A percentile compares a stretch with the other conserved stretches of the same genome.
phyloP scores from a whole-genome alignment of 495 filamentous ascomycete genomes.

The Thermothielavioides terrestris region DNA sequence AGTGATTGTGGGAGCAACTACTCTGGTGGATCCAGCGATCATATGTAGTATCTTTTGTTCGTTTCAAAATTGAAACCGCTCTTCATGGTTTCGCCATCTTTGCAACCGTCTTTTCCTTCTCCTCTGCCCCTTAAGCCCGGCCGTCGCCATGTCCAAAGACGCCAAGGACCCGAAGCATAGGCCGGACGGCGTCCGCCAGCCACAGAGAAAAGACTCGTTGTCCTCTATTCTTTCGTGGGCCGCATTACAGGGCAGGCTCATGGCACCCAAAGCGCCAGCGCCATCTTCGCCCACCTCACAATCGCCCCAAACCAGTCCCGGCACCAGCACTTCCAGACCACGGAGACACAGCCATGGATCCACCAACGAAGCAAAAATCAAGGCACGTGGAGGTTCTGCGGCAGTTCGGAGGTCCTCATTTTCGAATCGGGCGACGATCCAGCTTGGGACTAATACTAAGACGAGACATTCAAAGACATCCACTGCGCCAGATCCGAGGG shows the following conservation, averaged over 20 bases:
- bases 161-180: constrained; percentile 20
- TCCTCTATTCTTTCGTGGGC: constrained; percentile 25
- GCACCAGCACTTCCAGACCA: constrained; percentile 11
- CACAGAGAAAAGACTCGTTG: constrained; percentile 25
- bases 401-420: constrained; percentile 22
- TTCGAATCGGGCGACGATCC: constrained; percentile 10
- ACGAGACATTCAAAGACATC: constrained; percentile 24
- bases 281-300: constrained; percentile 10
- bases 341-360: constrained; percentile 26
- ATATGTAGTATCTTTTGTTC: not conserved
- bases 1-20: constrained; percentile 6
- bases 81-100: constrained; percentile 4
- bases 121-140: constrained; percentile 1
- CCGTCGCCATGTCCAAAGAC: constrained; percentile 21
- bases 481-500: constrained; percentile 9
- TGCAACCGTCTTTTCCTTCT: constrained; percentile 4
- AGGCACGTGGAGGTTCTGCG: constrained; percentile 26
- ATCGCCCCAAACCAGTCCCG: constrained; percentile 1
- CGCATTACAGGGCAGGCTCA: constrained; percentile 16
- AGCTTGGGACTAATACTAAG: constrained; percentile 20
- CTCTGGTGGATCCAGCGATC: not conserved
- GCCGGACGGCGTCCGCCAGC: constrained; percentile 16
- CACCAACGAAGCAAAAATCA: constrained; percentile 20
- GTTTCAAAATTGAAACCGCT: not conserved
- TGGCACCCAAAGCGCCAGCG: constrained; percentile 6